phyloP scores from a whole-genome alignment of 768 basidiomycete species.

The Lentinula aciculospora region DNA sequence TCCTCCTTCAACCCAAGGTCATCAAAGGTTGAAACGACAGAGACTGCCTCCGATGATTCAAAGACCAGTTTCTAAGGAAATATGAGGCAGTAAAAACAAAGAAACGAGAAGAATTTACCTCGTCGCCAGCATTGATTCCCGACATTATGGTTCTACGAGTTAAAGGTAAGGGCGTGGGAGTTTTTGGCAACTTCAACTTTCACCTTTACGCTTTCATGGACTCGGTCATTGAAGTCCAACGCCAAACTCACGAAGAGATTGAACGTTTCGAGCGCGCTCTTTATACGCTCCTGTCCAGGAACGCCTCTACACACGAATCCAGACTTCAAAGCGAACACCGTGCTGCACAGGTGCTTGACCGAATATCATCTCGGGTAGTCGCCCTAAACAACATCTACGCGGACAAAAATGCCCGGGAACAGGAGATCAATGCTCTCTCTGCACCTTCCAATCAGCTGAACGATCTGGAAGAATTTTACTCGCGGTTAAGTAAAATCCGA shows the following conservation, averaged over 20 bases:
- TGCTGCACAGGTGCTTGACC: conserved; percentile 82
- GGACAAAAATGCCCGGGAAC: conserved; percentile 66
- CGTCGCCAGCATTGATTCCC: conserved; percentile 83
- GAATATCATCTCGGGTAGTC: conserved; percentile 64
- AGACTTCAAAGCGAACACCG: conserved; percentile 80
- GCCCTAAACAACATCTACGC: conserved; percentile 70
- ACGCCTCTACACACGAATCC: conserved; percentile 54
- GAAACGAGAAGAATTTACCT: conserved; percentile 41
- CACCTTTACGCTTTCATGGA: conserved; percentile 56
- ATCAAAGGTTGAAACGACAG: conserved; percentile 85
- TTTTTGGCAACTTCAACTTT: neutral
- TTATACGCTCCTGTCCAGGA: conserved; percentile 74
- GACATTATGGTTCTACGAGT: conserved; percentile 54
- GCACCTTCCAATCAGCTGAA: conserved; percentile 45
- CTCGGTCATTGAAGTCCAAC: conserved; percentile 88
- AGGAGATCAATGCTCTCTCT: conserved; percentile 63
- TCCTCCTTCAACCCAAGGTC: conserved; percentile 92
- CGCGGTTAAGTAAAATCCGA: conserved; percentile 92
- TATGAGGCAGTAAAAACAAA: conserved; percentile 8
- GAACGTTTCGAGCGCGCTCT: conserved; percentile 89
- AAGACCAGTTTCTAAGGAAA: conserved; percentile 80
- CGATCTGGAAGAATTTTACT: conserved; percentile 92
- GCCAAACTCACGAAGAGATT: conserved; percentile 93
- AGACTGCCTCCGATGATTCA: conserved; percentile 90
- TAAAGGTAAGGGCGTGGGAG: conserved; percentile 56